Evolutionary conservation across 1,284 basidiomycete species (phyloP), one percentile per base, ranked within the genome.

Genomic region (Papiliotrema flavescens): DNA sequence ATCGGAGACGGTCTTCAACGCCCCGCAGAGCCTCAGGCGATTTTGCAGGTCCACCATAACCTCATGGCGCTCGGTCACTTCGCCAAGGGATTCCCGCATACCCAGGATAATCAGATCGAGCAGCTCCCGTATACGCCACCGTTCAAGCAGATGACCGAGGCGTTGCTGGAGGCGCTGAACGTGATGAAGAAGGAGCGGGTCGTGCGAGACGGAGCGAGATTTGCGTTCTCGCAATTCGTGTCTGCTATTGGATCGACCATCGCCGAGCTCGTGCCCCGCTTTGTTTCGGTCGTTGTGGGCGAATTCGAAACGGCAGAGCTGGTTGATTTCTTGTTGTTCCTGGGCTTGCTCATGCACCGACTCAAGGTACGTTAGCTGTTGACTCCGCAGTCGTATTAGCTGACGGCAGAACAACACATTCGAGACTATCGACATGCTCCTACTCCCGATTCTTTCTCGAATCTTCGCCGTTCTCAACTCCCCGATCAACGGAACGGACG

Each of bases 31-130:
- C 63, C 82, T 7, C 73, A 87, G 45, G 83, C 88, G 5, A 85
- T 97, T 61, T 80, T 98, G 45, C 87, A 87, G 71, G 85, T 93
- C n/a, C 96, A 98, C 69, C 95, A 98, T 76, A 82, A 89, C 62
- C 89, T 98, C 69, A 89, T 97, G 83, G 95, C 94, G 1, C 80
- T 98, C 14, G 94, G 94, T 17, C 91, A 90, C 67, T 84, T 98
- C 51, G 90, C 93, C 46, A 97, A 98, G 77, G 97, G 97, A 8
- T 98, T 98, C 79, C 96, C 96, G 0, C 88, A 90, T 69, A 88
- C 86, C 65, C 87, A 87, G 28, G 84, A 83, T 32, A 81, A 83
- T 11, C 79, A 86, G 3, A 85, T 86, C 61, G 81, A 85, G n/a
- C 78, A 85, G 20, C 88, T 91, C 2, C 86, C 87, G 0, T 83